Percentiles rank a stretch among this genome's conserved stretches.
phyloP scores from a whole-genome alignment of 1,284 basidiomycete species.

The Ustilago tritici region DNA sequence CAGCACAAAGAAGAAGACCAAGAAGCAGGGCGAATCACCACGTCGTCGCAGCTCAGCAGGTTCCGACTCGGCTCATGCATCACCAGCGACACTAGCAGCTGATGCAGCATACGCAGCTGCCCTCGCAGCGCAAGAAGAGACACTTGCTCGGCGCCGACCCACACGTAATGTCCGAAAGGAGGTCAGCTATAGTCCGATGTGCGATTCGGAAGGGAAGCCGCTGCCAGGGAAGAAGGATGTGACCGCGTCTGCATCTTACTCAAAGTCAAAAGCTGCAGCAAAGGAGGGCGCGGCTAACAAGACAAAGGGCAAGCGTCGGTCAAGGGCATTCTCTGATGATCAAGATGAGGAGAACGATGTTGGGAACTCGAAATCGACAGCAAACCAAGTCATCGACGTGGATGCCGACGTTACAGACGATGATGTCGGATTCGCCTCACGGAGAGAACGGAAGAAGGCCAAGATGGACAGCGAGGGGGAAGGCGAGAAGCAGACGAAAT shows the following conservation, averaged over 20 bases:
- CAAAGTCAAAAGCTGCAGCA: slow-evolving; percentile 11
- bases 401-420: slow-evolving; percentile 30
- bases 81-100: slow-evolving; percentile 8
- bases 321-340: slow-evolving; percentile 31
- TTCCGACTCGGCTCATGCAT: slow-evolving; percentile 3
- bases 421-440: slow-evolving; percentile 25
- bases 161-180: slow-evolving; percentile 27
- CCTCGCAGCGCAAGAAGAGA: slow-evolving; percentile 38
- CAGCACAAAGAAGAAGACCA: slow-evolving; percentile 14
- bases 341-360: slow-evolving; percentile 18
- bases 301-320: slow-evolving; percentile 16
- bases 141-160: slow-evolving; percentile 28
- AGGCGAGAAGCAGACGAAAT: not conserved
- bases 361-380: not conserved
- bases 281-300: slow-evolving; percentile 12
- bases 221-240: slow-evolving; percentile 14
- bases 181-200: slow-evolving; percentile 38
- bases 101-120: slow-evolving; percentile 45
- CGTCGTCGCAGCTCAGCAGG: slow-evolving; percentile 23
- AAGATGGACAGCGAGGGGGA: slow-evolving; percentile 17
- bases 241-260: slow-evolving; percentile 1
- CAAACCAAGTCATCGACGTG: slow-evolving; percentile 4
- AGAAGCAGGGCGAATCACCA: slow-evolving; percentile 11
- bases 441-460: slow-evolving; percentile 23
- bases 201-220: slow-evolving; percentile 41